Conservation (phyloP, 2,329 filamentous ascomycete genomes). For the Beauveria sp. region DNA sequence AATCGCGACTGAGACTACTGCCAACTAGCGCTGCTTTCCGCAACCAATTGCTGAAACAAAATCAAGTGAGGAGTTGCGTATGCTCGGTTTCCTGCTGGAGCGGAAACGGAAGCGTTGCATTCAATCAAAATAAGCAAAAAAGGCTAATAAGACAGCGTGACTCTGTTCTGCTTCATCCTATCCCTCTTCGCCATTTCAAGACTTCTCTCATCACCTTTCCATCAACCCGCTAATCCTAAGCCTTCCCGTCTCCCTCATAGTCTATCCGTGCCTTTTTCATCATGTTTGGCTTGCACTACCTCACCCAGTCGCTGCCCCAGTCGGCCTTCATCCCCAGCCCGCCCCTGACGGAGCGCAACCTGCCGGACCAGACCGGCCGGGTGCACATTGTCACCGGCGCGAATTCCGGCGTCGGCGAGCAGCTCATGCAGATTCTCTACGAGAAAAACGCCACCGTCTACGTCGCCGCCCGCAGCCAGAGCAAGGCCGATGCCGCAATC, state of each 20-base stretch:
- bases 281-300: constrained; percentile 9
- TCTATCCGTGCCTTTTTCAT: not conserved
- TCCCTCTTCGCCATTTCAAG: too few species aligned
- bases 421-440: constrained; percentile 45
- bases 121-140: too few species aligned
- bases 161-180: too few species aligned
- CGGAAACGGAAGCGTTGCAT: too few species aligned
- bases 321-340: constrained; percentile 7
- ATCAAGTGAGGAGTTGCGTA: too few species aligned
- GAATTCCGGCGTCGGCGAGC: constrained; percentile 34
- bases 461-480: constrained; percentile 36
- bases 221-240: too few species aligned
- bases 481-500: constrained; percentile 34
- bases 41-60: too few species aligned
- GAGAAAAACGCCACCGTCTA: constrained; percentile 41
- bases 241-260: not conserved
- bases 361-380: constrained; percentile 15
- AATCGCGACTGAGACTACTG: too few species aligned
- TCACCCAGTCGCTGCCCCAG: constrained; percentile 8
- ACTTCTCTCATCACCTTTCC: too few species aligned
- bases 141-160: too few species aligned
- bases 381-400: constrained; percentile 40
- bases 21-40: too few species aligned
- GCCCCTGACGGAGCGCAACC: constrained; percentile 4
- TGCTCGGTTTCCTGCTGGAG: too few species aligned